Evolutionary conservation across 306 rosid species (phyloP), one percentile per base, ranked within the genome.

Genomic region (apple (Malus domestica)): DNA sequence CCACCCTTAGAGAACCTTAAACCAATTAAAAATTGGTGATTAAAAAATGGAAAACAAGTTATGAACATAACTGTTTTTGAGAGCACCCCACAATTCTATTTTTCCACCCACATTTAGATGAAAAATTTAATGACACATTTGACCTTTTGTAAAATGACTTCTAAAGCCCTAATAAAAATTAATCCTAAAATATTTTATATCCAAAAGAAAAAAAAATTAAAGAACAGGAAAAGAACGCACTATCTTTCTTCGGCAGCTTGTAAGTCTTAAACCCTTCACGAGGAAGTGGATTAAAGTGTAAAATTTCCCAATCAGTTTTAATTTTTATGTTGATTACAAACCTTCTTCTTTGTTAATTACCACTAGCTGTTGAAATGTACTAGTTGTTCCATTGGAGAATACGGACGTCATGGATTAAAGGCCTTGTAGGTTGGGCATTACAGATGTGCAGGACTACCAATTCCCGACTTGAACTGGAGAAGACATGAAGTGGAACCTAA

Each of bases 401-500:
- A 70, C 84, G 30, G 93, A 82, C 49, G 60, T 80, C 71, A 79
- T 70, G 68, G 88, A 87, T 72, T 92, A 85, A 70, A 71, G 83
- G 74, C 87, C 89, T 51, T 84, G 82, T 74, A 89, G 78, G 89
- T 88, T 86, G 88, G 83, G 35, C 73, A 23, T 67, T 85, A 66
- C 78, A 85, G 90, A 69, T 83, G 85, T 85, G 79, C 84, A 35
- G 81, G 82, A 64, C 71, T 85, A 40, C 78, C 84, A 3, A n/a
- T 84, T 76, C 81, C 77, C 3, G 82, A 86, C 44, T 80, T 90
- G 85, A 84, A 82, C 82, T 69, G 78, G 83, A 83, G 82, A 74
- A 83, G 87, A 69, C 83, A 88, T 82, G 87, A 81, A 4, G 86
- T 89, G 79, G 99, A 95, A 81, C 91, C 96, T 72, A 92, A 79